A percentile compares a stretch with the other conserved stretches of the same genome.
phyloP scores from a whole-genome alignment of 23 red algal genomes.

The Gracilariopsis chorda region DNA sequence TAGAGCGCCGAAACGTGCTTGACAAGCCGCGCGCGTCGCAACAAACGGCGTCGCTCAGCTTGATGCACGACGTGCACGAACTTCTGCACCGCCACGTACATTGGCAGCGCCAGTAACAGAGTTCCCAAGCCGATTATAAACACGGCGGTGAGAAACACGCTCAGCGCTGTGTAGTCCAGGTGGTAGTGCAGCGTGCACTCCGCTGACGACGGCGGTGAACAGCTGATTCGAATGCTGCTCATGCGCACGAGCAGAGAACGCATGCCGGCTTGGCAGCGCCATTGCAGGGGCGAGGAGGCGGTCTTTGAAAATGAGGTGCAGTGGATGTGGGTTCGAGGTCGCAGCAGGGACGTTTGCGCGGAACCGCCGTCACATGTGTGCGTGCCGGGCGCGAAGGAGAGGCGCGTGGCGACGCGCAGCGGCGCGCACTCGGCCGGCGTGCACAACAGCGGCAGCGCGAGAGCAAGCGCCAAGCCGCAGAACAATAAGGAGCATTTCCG shows the following conservation, averaged over 20 bases:
- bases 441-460: no score
- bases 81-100: background rate
- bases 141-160: background rate
- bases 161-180: background rate
- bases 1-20: background rate
- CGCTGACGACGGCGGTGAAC: background rate
- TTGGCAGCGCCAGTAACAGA: background rate
- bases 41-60: background rate
- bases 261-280: background rate
- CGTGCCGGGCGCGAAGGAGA: background rate
- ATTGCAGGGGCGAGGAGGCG: background rate
- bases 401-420: background rate
- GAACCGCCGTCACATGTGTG: background rate
- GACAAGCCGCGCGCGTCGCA: background rate
- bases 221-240: background rate
- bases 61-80: background rate
- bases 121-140: background rate
- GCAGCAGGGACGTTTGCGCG: background rate
- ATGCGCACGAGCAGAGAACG: background rate
- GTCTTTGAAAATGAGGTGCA: background rate
- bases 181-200: background rate
- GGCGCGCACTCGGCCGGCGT: no score
- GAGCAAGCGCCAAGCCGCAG: no score
- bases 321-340: background rate
- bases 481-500: no score